Conservation (phyloP, 306 rosid genomes). For the Pachyrhizus erosus region DNA sequence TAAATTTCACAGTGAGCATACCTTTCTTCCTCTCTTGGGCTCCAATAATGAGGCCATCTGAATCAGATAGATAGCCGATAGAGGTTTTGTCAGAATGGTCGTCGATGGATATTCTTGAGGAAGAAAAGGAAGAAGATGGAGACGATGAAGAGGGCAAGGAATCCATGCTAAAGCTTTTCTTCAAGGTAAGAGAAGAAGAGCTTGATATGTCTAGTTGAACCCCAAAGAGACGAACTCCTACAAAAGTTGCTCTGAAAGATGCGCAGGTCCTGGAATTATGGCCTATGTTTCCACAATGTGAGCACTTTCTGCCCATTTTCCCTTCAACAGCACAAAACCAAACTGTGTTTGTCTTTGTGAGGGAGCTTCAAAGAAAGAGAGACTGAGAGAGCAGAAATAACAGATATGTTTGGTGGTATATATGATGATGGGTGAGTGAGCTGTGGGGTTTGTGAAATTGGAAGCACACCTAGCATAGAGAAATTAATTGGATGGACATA, state of each 20-base stretch:
- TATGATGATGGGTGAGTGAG: constrained; percentile 56
- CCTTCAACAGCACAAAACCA: constrained; percentile 27
- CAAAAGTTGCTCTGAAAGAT: constrained; percentile 48
- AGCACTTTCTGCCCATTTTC: constrained; percentile 92
- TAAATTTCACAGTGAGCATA: neutral
- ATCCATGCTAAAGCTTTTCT: constrained; percentile 85
- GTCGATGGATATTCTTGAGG: constrained; percentile 53
- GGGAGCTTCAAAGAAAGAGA: constrained; percentile 25
- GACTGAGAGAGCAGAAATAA: constrained; percentile 45
- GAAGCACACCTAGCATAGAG: constrained; percentile 65
- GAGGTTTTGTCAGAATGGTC: constrained; percentile 38
- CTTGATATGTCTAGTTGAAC: constrained; percentile 59
- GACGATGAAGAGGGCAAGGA: constrained; percentile 62
- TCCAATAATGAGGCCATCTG: constrained; percentile 63
- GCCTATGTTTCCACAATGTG: constrained; percentile 94
- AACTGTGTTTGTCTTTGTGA: neutral
- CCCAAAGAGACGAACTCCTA: constrained; percentile 79
- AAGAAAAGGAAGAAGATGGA: constrained; percentile 52
- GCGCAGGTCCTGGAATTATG: constrained; percentile 96
- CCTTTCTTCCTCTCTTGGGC: constrained; percentile 86
- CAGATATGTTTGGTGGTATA: constrained; percentile 61
- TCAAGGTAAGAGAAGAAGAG: constrained; percentile 44
- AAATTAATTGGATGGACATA: constrained; percentile 64
- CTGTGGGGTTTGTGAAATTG: constrained; percentile 62
- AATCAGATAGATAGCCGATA: constrained; percentile 64